Conservation (phyloP, 306 rosid genomes). For the Mimosa bimucronata region DNA sequence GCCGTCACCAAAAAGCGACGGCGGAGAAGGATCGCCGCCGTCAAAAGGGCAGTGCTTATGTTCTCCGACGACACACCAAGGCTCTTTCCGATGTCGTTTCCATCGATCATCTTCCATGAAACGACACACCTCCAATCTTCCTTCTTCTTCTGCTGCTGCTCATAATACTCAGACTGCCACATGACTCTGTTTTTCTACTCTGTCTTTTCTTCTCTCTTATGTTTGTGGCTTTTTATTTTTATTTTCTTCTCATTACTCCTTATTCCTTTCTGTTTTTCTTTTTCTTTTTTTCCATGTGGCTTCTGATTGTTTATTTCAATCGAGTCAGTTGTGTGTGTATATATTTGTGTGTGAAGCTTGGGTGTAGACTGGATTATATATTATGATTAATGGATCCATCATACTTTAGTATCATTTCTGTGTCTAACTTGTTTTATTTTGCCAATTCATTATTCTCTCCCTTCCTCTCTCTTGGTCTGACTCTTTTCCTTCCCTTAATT, state of each 20-base stretch:
- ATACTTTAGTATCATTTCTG: not conserved
- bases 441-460: not conserved
- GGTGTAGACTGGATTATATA: not conserved
- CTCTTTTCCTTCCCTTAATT: not conserved
- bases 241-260: not conserved
- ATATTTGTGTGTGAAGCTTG: not conserved
- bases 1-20: constrained; percentile 55
- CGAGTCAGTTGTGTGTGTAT: not conserved
- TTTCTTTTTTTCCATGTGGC: not conserved
- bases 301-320: not conserved
- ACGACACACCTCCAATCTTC: not conserved
- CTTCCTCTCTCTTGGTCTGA: not conserved
- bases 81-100: constrained; percentile 88
- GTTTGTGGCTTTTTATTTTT: not conserved
- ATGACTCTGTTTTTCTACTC: not conserved
- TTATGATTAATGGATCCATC: not conserved
- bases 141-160: not conserved
- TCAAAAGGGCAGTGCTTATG: constrained; percentile 77
- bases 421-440: not conserved
- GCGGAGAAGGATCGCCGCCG: constrained; percentile 31
- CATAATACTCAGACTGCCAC: not conserved
- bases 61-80: constrained; percentile 87
- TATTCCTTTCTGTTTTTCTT: not conserved
- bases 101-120: constrained; percentile 51
- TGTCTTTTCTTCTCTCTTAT: not conserved